Evolutionary conservation across 768 basidiomycete genomes (phyloP), one percentile per base, ranked within the genome.

Genomic region (Chalciporus pseudorubinellus): DNA sequence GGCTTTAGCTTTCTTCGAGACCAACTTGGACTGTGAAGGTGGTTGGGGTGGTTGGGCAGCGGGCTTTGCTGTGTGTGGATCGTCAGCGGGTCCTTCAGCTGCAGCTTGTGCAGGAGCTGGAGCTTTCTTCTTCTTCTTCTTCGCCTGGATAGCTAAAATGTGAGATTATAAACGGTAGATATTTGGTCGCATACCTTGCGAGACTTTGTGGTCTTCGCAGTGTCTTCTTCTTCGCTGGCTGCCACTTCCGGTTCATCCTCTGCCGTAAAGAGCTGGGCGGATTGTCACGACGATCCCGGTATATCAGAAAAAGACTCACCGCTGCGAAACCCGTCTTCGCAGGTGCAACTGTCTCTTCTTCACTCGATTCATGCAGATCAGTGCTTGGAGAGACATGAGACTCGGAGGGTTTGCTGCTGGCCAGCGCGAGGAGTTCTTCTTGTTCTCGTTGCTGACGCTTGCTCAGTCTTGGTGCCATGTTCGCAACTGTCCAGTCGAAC

Each of bases 381-480:
- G 33, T 14, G 36, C 10, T 44, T 16, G 42, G 47, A 11, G 56
- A 22, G 10, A 48, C 51, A 1, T 48, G 31, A 5, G 56, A n/a
- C n/a, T n/a, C n/a, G n/a, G n/a, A 48, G 0, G 64, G 68, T 18
- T 58, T 63, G 5, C 59, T 65, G 13, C 70, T 61, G 2, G 70
- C 60, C 34, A 86, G 75, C 1, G 81, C 78, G 31, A 81, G 76
- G 2, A 95, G 79, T 57, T 95, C 90, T 52, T 93, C 90, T 20
- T 84, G 77, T 61, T 92, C 90, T 41, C 92, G 74, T 62, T 94
- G 89, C 67, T 93, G 92, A 43, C 93, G 78, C 70, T 92, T 95
- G 70, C 82, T 94, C 34, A 87, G 70, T 55, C 87, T 77, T 19
- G 87, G 82, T 50, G 87, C 76, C 88, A 89, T 90, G 7, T 44